Base-by-base conservation (phyloP, 2,329 filamentous ascomycete species). In the Didymellaceae sp. region DNA sequence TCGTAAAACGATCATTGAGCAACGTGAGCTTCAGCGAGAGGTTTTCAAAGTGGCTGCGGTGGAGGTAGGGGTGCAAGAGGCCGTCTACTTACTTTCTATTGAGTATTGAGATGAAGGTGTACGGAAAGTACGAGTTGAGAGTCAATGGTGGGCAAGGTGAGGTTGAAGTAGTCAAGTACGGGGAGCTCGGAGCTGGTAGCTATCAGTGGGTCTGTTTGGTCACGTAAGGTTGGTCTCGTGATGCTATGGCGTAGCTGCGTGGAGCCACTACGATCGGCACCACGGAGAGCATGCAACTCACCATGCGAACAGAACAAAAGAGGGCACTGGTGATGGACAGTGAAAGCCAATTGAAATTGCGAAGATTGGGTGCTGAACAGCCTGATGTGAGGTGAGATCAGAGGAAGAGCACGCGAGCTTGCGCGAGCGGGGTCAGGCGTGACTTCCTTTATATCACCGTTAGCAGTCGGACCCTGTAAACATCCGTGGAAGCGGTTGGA, bases 191-290 rank as follows among this genome's bases (percentile, higher is more conserved):
- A 54, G 61, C 55, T 61, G 47, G 53, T 61, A 62, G 59, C 58
- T 55, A 51, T 60, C 42, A 53, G 57, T 56, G 55, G 61, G 60
- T 71, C 66, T 54, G 31, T 54, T 34, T 16, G 41, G 44, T 53
- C 44, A 48, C 65, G 64, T 65, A 49, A 56, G 50, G 49, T 45
- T 50, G 61, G 64, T 73, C 68, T 65, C 69, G 69, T 66, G 68
- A 67, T 59, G 38, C 45, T 41, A 43, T 53, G 26, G 50, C 44
- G 44, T 53, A 47, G 28, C 37, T 35, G 38, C 45, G 25, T 35
- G 45, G 46, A 66, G 66, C 67, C 66, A 58, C 61, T 63, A 60
- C 63, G 41, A 64, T 61, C 49, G 47, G 54, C 48, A 37, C 35
- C 24, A 42, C 53, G 18, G 38, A 26, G 32, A 42, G 26, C 28